Conservation (phyloP, 306 rosid genomes). For the Argentina anserina region DNA sequence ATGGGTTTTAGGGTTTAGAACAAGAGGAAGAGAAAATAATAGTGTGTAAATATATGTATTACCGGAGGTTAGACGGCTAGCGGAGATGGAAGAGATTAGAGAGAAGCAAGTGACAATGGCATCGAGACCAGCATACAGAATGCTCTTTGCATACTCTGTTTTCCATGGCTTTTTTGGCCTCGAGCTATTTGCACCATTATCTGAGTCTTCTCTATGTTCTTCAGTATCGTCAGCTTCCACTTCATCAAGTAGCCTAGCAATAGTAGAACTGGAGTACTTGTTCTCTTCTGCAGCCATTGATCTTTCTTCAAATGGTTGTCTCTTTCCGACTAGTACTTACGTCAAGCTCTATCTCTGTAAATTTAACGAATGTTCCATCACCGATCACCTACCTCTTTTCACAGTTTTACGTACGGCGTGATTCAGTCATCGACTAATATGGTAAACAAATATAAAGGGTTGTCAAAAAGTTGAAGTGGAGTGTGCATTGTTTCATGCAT, state of each 20-base stretch:
- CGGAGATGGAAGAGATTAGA: constrained; percentile 60
- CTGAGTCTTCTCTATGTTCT: constrained; percentile 2
- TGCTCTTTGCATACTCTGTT: constrained; percentile 43
- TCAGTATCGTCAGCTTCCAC: not conserved
- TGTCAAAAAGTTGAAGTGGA: not conserved
- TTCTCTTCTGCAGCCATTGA: constrained; percentile 13
- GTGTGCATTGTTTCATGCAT: constrained; percentile 4
- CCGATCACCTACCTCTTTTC: not conserved
- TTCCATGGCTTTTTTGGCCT: constrained; percentile 66
- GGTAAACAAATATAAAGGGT: not conserved
- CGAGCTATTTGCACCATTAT: too few relatives aligned
- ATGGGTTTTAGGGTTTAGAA: not conserved
- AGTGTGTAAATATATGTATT: not conserved
- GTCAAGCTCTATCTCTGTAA: not conserved
- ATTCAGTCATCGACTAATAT: not conserved
- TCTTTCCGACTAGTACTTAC: not conserved
- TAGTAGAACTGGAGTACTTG: constrained; percentile 5
- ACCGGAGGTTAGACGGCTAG: constrained; percentile 43
- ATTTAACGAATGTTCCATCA: not conserved
- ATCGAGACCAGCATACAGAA: constrained; percentile 53
- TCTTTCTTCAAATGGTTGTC: not conserved
- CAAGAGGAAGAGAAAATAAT: not conserved
- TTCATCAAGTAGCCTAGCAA: constrained; percentile 9
- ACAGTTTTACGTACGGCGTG: not conserved
- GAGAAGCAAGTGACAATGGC: constrained; percentile 58